Conservation (phyloP, 2,329 filamentous ascomycete genomes). For the Lasiodiplodia citricola region DNA sequence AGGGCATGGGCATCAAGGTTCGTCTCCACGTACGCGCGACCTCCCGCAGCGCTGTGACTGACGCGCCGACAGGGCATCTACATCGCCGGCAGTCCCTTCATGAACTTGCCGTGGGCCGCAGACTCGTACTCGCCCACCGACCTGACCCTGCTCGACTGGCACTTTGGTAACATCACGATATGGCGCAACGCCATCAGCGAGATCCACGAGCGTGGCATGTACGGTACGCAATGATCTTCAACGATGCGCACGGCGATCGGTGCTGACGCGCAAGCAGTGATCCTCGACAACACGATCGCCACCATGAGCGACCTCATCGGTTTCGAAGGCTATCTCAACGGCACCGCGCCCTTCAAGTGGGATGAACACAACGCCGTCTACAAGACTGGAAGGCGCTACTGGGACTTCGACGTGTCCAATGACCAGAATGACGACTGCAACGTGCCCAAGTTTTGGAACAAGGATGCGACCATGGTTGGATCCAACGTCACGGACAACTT, state of each 20-base stretch:
- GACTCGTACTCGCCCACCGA: slow-evolving; percentile 66
- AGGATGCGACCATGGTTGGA: slow-evolving; percentile 47
- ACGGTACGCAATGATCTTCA: slow-evolving; percentile 43
- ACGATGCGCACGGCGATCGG: slow-evolving; percentile 16
- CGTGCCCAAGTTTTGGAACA: slow-evolving; percentile 67
- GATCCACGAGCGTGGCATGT: slow-evolving; percentile 68
- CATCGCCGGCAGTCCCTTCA: slow-evolving; percentile 66
- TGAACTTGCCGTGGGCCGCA: slow-evolving; percentile 68
- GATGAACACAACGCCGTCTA: slow-evolving; percentile 63
- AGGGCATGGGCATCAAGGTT: slow-evolving; percentile 68
- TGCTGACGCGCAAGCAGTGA: slow-evolving; percentile 38
- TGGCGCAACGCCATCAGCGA: slow-evolving; percentile 65
- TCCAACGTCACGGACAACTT: slow-evolving; percentile 21
- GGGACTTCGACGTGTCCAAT: slow-evolving; percentile 63
- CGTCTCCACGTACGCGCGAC: not conserved
- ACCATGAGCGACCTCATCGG: slow-evolving; percentile 69
- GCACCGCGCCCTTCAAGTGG: slow-evolving; percentile 54
- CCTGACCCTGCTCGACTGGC: slow-evolving; percentile 66
- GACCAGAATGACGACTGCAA: slow-evolving; percentile 53
- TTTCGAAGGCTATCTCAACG: slow-evolving; percentile 66
- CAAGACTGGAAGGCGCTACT: slow-evolving; percentile 61
- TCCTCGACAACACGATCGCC: slow-evolving; percentile 69
- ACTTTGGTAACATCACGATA: slow-evolving; percentile 63
- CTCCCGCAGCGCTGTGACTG: slow-evolving; percentile 25
- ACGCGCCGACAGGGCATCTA: slow-evolving; percentile 59